Evolutionary conservation across 352 stramenopile species (phyloP).

Genomic region (Globisporangium parvum): DNA sequence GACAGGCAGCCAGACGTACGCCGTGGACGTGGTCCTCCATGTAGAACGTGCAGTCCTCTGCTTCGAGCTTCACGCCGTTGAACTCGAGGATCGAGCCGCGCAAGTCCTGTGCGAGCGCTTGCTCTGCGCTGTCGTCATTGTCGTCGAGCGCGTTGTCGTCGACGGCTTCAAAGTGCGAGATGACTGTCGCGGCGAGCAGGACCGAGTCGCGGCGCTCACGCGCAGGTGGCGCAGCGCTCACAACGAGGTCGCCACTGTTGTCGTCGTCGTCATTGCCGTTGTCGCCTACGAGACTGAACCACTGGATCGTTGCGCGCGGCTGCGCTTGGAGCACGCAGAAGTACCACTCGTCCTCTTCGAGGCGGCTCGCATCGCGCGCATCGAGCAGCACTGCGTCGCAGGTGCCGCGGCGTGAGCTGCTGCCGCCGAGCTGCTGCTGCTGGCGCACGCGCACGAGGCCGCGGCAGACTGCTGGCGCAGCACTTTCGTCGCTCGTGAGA

Average conservation of each 20-base stretch:
- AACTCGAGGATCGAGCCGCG: slow-evolving; percentile 12
- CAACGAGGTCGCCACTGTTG: not conserved
- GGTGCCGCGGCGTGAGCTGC: slow-evolving; percentile 2
- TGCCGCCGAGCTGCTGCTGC: slow-evolving; percentile 18
- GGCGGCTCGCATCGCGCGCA: slow-evolving; percentile 7
- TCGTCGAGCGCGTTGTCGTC: slow-evolving; percentile 18
- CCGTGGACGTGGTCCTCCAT: slow-evolving; percentile 29
- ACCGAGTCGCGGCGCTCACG: slow-evolving; percentile 14
- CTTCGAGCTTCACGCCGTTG: slow-evolving; percentile 21
- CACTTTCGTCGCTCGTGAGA: slow-evolving; percentile 12
- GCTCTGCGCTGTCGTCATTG: slow-evolving; percentile 8
- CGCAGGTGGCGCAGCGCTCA: not conserved
- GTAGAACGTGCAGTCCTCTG: slow-evolving; percentile 36
- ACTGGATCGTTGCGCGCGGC: slow-evolving; percentile 20
- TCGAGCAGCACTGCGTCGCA: slow-evolving; percentile 7
- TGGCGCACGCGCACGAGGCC: slow-evolving; percentile 40
- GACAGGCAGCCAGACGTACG: slow-evolving; percentile 1
- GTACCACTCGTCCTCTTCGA: slow-evolving; percentile 47
- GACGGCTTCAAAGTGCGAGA: slow-evolving; percentile 41
- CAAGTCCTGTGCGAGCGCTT: not conserved
- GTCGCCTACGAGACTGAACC: slow-evolving; percentile 30
- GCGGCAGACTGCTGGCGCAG: slow-evolving; percentile 12
- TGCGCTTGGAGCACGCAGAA: slow-evolving; percentile 26
- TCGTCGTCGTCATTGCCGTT: slow-evolving; percentile 23
- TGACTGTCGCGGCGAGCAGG: slow-evolving; percentile 22